Base-by-base conservation (phyloP, 106 monocot genomes). In the Acorus gramineus region DNA sequence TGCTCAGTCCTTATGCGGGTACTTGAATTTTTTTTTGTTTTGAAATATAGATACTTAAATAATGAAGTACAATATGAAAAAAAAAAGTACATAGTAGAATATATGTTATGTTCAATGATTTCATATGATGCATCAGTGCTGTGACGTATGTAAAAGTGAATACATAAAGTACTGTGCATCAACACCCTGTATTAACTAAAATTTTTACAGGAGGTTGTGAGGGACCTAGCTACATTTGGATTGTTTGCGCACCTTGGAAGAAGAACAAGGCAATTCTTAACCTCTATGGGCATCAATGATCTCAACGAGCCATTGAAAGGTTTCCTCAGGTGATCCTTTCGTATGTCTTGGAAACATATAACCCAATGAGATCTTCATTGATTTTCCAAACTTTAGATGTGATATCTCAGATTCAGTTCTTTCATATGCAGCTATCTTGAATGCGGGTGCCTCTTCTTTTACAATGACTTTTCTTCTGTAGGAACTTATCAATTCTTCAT, bases 161-260 rank as follows among this genome's bases (percentile, higher is more conserved):
- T 28, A 28, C 28, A n/a, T n/a, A n/a, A n/a, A n/a, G n/a, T n/a
- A n/a, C n/a, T n/a, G n/a, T n/a, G 28, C 28, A 28, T 3, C 44
- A 44, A 42, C 11, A 48, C 44, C 47, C 4, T 46, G 9, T 49
- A 57, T 48, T 13, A 47, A 48, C 14, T 14, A 5, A 52, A 57
- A 56, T 28, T 7, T 42, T 57, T 4, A 14, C 56, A 72, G 72
- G 72, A 64, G 56, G 3, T 50, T 7, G 49, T 43, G 12, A 56
- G 54, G 56, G 72, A 72, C 11, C 55, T 72, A 9, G 72, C 64
- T 55, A 50, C 64, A 43, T 47, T 72, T 2, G 72, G 72, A 57
- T 57, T 72, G 49, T 57, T 72, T 64, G 56, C 72, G 50, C 51
- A 56, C 57, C 46, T 72, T 7, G 72, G 72, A 51, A 72, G 72